These are phyloP conservation scores for Amylostereum areolatum DNA, from an alignment of 1,284 basidiomycete species.

Conservation along the genomic window DNA sequence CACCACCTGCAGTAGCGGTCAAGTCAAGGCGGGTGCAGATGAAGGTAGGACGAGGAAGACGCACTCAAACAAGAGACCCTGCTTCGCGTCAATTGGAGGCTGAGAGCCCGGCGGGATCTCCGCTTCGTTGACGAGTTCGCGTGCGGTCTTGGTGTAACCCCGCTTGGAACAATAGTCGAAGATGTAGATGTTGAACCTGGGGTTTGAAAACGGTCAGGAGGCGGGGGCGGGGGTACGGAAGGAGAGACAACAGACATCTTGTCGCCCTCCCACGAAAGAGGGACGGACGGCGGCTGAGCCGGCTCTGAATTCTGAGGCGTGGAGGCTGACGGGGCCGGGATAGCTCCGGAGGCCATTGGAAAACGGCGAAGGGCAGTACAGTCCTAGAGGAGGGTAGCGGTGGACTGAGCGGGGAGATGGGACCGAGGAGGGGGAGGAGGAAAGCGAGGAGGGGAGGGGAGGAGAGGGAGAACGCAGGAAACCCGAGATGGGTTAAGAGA, in stretches of 20 bases:
- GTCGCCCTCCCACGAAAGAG: conserved; percentile 49
- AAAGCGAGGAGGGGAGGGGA: background rate
- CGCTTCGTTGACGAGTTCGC: conserved; percentile 57
- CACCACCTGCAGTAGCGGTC: conserved; percentile 56
- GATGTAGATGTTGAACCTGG: conserved; percentile 82
- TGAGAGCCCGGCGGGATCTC: conserved; percentile 50
- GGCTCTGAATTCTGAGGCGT: conserved; percentile 5
- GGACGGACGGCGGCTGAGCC: conserved; percentile 16
- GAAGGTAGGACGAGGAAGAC: conserved; percentile 22
- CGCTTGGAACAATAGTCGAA: conserved; percentile 77
- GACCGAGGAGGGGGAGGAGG: background rate
- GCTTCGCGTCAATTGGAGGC: conserved; percentile 75
- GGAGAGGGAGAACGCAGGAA: background rate
- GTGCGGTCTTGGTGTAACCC: conserved; percentile 65
- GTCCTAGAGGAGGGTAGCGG: background rate
- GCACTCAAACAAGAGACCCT: conserved; percentile 77
- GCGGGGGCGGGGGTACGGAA: background rate
- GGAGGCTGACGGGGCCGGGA: conserved; percentile 5
- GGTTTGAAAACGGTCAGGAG: background rate
- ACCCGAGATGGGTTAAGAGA: too few species aligned
- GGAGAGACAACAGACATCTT: conserved; percentile 34
- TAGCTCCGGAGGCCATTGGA: conserved; percentile 19
- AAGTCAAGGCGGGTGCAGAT: background rate
- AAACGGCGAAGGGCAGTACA: background rate
- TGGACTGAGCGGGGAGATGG: background rate